Conservation (phyloP, 345 rosid genomes). For the Populus pruinosa region DNA sequence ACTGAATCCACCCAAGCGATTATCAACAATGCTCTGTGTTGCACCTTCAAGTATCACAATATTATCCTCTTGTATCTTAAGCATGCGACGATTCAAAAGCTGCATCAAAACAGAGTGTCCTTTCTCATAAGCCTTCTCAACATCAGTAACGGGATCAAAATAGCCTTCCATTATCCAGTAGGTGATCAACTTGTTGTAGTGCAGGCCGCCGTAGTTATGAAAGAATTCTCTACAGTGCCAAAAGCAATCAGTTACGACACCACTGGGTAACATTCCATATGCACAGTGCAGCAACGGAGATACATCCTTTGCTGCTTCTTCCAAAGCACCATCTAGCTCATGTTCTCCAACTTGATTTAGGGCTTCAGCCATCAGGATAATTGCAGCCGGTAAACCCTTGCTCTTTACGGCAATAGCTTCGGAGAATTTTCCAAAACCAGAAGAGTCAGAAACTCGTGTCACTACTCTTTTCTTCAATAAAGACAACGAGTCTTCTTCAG, state of each 20-base stretch:
- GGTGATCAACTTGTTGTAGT: conserved; percentile 50
- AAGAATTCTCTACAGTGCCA: conserved; percentile 48
- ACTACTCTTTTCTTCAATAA: conserved; percentile 12
- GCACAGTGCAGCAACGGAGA: conserved; percentile 22
- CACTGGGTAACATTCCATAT: conserved; percentile 15
- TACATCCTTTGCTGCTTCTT: neutral
- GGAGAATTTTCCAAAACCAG: neutral
- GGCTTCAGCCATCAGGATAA: conserved; percentile 37
- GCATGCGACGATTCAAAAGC: conserved; percentile 40
- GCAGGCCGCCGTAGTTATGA: conserved; percentile 29
- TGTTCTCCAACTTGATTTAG: neutral
- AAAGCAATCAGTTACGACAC: conserved; percentile 33
- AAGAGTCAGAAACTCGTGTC: neutral
- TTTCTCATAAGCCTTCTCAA: conserved; percentile 39
- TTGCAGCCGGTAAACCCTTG: conserved; percentile 29
- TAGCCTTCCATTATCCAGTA: conserved; percentile 73
- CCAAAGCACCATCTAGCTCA: neutral
- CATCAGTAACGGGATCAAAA: conserved; percentile 35
- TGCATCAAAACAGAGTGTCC: conserved; percentile 51
- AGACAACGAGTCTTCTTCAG: neutral
- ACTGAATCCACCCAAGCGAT: conserved; percentile 20
- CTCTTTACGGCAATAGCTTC: conserved; percentile 2
- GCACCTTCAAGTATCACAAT: conserved; percentile 41
- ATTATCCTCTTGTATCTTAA: conserved; percentile 46
- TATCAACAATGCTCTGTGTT: conserved; percentile 26